Base-by-base conservation (phyloP, 2,329 filamentous ascomycete species). In the Chaetomium olivaceum region DNA sequence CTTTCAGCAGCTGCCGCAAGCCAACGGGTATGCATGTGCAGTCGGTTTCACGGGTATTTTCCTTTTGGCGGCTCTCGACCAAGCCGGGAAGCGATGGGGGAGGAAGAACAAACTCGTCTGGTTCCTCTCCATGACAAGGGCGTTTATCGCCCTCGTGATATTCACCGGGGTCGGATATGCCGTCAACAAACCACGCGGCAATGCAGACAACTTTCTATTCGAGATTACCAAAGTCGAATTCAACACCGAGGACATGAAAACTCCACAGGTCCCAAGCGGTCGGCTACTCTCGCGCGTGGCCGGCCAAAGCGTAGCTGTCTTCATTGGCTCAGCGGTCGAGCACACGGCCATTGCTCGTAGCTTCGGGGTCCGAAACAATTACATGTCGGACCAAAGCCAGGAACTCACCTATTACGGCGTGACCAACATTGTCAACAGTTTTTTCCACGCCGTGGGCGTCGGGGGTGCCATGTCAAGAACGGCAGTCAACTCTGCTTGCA, bases 391-490 rank as follows among this genome's bases (percentile, higher is more conserved):
- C 68, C 83, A 87, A 69, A 87, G 84, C 14, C 87, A 90, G 72
- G 88, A 90, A 69, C 81, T 90, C 1, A 85, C 85, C 64, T 89
- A 87, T 70, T 82, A 89, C 3, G 87, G 87, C 11, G 75, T 85
- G 19, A 82, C 83, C 50, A 89, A 89, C 74, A 82, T 89, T 65
- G 80, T 87, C 76, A 89, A 89, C 76, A 84, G 83, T 56, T 86
- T 89, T 76, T 89, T 90, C 74, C 84, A 85, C 25, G 80, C 83
- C 11, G 88, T 89, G 85, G 81, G 86, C 0, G 81, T 88, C 14
- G 86, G 87, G 14, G 88, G 87, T 27, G 87, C 87, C 68, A 89
- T 90, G 84, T 89, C 86, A 0, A 80, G 87, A 11, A 89, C 87
- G 1, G 86, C 88, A 9, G 86, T 90, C 72, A 90, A 89, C 77